Percentiles rank a stretch among this genome's conserved stretches.
Evolutionary conservation across 305 asterid species (phyloP).

Genomic region (Lippia alba): DNA sequence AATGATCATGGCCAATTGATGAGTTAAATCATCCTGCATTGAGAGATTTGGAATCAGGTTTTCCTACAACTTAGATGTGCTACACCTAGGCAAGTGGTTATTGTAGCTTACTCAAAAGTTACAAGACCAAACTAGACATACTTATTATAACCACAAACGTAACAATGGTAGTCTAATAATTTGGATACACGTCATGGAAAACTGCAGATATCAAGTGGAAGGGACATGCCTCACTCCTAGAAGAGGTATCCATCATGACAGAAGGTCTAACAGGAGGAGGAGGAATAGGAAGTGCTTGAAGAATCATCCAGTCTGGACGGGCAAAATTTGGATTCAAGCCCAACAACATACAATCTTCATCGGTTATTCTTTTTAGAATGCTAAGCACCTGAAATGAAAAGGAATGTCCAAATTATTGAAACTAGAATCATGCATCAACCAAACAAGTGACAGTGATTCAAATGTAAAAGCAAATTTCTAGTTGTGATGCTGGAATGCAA

Average conservation of each 20-base stretch:
- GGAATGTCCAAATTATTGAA: constrained; percentile 6
- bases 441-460: constrained; percentile 12
- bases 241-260: constrained; percentile 98
- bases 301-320: constrained; percentile 99
- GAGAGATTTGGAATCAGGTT: constrained; percentile 40
- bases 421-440: constrained; percentile 17
- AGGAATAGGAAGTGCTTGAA: constrained; percentile 98
- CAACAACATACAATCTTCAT: constrained; percentile 79
- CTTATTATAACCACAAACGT: constrained; percentile 25
- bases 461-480: constrained; percentile 2
- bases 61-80: constrained; percentile 19
- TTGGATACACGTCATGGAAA: constrained; percentile 20
- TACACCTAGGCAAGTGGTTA: constrained; percentile 1
- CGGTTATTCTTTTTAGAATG: constrained; percentile 87
- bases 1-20: constrained; percentile 96
- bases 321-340: constrained; percentile 94
- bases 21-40: constrained; percentile 96
- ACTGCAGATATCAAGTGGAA: constrained; percentile 21
- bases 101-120: constrained; percentile 22
- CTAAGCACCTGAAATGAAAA: constrained; percentile 76
- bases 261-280: constrained; percentile 99
- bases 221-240: constrained; percentile 90
- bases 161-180: constrained; percentile 24
- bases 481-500: neutral
- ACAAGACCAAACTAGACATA: constrained; percentile 8